phyloP scores from a whole-genome alignment of 306 rosid species.

The Clitoria ternatea region DNA sequence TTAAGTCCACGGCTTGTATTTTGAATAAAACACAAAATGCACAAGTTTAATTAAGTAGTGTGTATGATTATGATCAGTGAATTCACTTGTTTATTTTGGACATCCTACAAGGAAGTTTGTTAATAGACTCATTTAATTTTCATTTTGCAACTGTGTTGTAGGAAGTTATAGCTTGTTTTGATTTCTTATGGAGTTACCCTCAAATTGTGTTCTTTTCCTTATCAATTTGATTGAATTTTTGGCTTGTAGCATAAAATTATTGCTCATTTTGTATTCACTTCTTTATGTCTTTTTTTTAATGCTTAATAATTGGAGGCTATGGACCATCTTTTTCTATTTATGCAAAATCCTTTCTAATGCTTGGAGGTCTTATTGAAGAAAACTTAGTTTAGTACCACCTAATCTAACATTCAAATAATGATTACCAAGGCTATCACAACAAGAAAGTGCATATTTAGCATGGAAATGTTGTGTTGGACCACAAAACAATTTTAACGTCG shows the following conservation, averaged over 20 bases:
- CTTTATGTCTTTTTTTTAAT: neutral
- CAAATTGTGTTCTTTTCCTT: neutral
- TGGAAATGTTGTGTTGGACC: too few species aligned
- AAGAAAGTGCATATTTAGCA: too few species aligned
- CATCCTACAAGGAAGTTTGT: neutral
- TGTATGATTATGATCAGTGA: too few species aligned
- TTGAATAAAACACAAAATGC: neutral
- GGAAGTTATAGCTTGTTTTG: neutral
- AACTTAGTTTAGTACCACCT: neutral
- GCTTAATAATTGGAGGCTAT: neutral
- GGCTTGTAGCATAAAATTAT: neutral
- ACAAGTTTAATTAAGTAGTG: too few species aligned
- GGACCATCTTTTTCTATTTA: neutral
- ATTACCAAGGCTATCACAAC: neutral
- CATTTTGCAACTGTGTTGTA: neutral
- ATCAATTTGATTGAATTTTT: neutral
- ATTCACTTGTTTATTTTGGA: neutral
- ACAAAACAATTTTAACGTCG: too few species aligned
- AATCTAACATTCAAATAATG: neutral
- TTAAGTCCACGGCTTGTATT: neutral
- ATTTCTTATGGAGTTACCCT: neutral
- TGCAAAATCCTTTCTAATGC: neutral
- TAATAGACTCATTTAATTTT: neutral
- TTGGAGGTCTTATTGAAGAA: neutral
- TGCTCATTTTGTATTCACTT: neutral